These are phyloP conservation scores for Botryotinia calthae DNA, from an alignment of 2,329 filamentous ascomycete species.

Conservation along the genomic window DNA sequence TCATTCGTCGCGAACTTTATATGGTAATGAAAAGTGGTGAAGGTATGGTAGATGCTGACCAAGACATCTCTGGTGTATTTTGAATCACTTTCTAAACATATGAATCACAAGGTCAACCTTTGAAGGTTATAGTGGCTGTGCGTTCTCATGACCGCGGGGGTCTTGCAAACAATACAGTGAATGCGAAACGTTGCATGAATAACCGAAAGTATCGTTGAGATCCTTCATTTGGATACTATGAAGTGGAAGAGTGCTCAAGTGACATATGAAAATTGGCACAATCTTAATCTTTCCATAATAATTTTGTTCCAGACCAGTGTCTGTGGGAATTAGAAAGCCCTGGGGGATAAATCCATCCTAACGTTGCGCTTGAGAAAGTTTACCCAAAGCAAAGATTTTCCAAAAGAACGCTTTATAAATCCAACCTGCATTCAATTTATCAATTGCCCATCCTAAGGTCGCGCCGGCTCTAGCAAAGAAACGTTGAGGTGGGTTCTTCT, in stretches of 20 bases:
- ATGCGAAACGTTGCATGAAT: neutral
- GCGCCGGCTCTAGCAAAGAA: neutral
- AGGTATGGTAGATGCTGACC: neutral
- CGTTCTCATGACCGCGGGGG: neutral
- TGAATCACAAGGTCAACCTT: constrained; percentile 11
- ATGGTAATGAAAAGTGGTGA: neutral
- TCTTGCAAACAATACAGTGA: neutral
- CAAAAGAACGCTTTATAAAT: neutral
- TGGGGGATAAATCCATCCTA: neutral
- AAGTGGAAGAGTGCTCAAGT: neutral
- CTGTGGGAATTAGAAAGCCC: neutral
- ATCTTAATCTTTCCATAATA: neutral
- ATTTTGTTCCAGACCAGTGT: neutral
- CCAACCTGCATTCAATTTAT: neutral
- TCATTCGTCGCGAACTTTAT: neutral
- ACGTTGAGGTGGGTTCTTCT: neutral
- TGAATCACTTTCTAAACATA: neutral
- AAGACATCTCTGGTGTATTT: neutral
- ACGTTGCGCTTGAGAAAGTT: neutral
- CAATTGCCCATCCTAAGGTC: neutral
- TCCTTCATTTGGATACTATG: neutral
- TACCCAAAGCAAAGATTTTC: neutral
- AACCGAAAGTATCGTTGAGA: neutral
- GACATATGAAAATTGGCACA: neutral
- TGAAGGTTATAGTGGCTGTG: neutral